phyloP scores from a whole-genome alignment of 257 asterid species.

The Coffea canephora region DNA sequence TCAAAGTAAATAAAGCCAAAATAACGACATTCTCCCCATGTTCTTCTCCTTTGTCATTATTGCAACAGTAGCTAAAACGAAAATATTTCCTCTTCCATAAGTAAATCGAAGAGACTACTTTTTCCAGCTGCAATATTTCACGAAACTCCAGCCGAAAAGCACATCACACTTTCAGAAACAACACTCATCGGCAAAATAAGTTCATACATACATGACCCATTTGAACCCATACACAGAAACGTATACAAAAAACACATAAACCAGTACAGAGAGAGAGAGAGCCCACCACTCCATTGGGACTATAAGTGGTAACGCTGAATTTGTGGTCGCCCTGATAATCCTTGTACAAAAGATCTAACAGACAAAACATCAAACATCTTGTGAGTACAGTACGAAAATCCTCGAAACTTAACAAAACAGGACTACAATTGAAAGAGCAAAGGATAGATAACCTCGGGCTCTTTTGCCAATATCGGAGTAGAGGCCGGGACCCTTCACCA shows the following conservation, averaged over 20 bases:
- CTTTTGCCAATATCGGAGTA: conserved; percentile 44
- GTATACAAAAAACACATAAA: neutral
- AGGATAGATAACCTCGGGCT: conserved; percentile 32
- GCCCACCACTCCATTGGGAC: conserved; percentile 44
- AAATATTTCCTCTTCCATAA: neutral
- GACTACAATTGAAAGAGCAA: no score
- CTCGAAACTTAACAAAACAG: neutral
- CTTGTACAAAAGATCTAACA: conserved; percentile 48
- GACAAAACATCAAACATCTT: conserved; percentile 9
- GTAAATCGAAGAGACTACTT: neutral
- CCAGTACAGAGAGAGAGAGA: neutral
- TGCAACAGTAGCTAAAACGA: neutral
- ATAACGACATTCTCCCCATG: no score
- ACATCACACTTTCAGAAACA: no score
- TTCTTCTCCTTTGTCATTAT: neutral
- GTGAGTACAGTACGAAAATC: neutral
- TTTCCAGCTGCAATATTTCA: neutral
- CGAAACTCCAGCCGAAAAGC: neutral
- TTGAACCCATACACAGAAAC: neutral
- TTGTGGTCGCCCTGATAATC: conserved; percentile 54
- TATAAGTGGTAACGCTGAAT: conserved; percentile 44
- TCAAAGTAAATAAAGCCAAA: neutral
- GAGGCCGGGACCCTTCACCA: conserved; percentile 45
- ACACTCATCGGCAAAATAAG: no score
- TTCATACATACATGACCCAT: neutral